Base-by-base conservation (phyloP, 106 monocot species). In the Narthecium ossifragum region DNA sequence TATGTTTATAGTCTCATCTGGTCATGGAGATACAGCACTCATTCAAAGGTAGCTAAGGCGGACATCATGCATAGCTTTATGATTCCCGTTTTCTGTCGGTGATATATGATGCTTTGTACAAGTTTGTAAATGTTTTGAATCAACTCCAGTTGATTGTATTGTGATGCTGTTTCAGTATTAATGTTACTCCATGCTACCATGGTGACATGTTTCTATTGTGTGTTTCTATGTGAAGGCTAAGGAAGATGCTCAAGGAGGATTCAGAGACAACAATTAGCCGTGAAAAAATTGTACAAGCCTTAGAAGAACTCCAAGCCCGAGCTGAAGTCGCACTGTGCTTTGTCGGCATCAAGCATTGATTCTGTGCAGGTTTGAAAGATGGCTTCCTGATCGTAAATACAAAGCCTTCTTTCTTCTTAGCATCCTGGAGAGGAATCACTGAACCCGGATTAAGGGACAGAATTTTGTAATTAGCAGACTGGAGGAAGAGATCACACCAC, bases 281-380 rank as follows among this genome's bases (percentile, higher is more conserved):
- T 26, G 78, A 83, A 49, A 78, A 82, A 14, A 13, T 86, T 26
- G 75, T 86, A 38, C 47, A 76, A 76, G 90, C 76, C 22, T 67
- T 96, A 53, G 83, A 74, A 71, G 94, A 84, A 63, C 73, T 90
- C n/a, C 86, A 96, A 73, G 88, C 90, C 4, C 73, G 74, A 69
- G 94, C 94, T 17, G 94, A 96, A 73, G 94, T 96, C 15, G 86
- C 78, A 29, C 54, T 90, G 40, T 78, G 86, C 65, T 96, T 96
- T 80, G 83, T 58, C 14, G 46, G 70, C 32, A 72, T 96, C 67
- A 96, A 96, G 60, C 89, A 81, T 54, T 96, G 62, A 75, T 26
- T 34, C 9, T 60, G 21, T 22, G n/a, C n/a, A n/a, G n/a, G n/a
- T n/a, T n/a, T n/a, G n/a, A n/a, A n/a, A n/a, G n/a, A n/a, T n/a